Base-by-base conservation (phyloP, 2,329 filamentous ascomycete genomes). In the Talaromyces atroroseus region DNA sequence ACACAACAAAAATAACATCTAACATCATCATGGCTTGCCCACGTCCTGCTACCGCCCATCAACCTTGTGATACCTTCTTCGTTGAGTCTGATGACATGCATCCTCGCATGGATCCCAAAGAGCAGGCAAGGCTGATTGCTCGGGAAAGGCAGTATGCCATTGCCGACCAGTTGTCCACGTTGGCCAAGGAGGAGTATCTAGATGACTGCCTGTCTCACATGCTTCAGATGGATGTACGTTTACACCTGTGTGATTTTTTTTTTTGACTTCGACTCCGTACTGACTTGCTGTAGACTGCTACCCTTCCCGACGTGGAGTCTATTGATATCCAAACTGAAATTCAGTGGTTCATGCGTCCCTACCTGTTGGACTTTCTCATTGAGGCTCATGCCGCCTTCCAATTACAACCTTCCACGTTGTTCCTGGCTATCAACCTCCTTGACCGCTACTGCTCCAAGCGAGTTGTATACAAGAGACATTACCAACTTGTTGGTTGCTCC, bases 261-360 rank as follows among this genome's bases (percentile, higher is more conserved):
- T 23, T 24, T 21, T 48, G 16, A 44, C 47, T 47, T 44, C 10
- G 20, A 32, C 11, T 11, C 52, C 32, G 45, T 32, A 34, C 49
- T 57, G 45, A 50, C 49, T 72, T 47, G 21, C 45, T 49, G 16
- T 32, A 87, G 84, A 83, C 87, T 67, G 88, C 95, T 75, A 97
- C 94, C 26, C 80, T 97, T 63, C 90, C 94, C 54, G 94, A 99
- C 74, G 92, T 95, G 71, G 92, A 92, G 73, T 91, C 95, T 36
- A 99, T 99, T 72, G 94, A 99, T 73, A 96, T 97, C 75, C 94
- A 99, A 76, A 91, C 92, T 63, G 94, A 99, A 81, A 97, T 99
- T 61, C 91, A 97, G 72, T 99, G 94, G 94, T 97, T 95, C 77
- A 99, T 99, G 94, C 82, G 94, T 66, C 94, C 94, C 0, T 97